Evolutionary conservation across 2,329 filamentous ascomycete species (phyloP), one percentile per base, ranked within the genome.

Genomic region (Talaromyces sp.): DNA sequence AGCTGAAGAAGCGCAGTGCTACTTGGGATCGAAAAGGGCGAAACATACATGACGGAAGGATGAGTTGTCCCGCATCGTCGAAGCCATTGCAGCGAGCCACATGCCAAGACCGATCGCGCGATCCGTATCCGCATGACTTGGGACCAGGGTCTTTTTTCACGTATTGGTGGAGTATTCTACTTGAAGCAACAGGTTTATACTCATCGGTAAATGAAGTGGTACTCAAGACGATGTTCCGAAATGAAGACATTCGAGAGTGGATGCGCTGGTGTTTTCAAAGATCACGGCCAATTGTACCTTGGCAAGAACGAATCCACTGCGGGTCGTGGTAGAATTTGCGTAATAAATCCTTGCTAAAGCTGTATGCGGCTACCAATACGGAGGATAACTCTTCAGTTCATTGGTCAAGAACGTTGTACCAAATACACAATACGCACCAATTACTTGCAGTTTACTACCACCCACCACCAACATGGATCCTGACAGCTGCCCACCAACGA

Each of bases 31-130:
- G 31, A 59, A 54, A 46, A 51, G 54, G 55, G 55, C 21, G 32
- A 59, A 24, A 54, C 27, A 57, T 17, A 46, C 52, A 50, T 46
- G 48, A 59, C 53, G 57, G 27, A 57, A 41, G 57, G 50, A 60
- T 69, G 65, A 52, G 65, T 59, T 69, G 66, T 61, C 64, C 65
- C 56, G 52, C n/a, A 55, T 50, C 58, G 32, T 64, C 53, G 54
- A 46, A 46, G 11, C 43, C 19, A 46, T 24, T 43, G 17, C 41
- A 21, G 17, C 41, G 9, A 43, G 41, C 6, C 35, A 38, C 35
- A 38, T 38, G 35, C 35, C 35, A 38, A 38, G 35, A 38, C 35
- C 35, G 35, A 38, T 24, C 48, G 27, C 21, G 48, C 48, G 48
- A 29, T 29, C 26, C 26, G 17, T 27, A 41, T 31, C 31, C 35